These are phyloP conservation scores for Colletotrichum camelliae DNA, from an alignment of 2,329 filamentous ascomycete species.

Conservation along the genomic window DNA sequence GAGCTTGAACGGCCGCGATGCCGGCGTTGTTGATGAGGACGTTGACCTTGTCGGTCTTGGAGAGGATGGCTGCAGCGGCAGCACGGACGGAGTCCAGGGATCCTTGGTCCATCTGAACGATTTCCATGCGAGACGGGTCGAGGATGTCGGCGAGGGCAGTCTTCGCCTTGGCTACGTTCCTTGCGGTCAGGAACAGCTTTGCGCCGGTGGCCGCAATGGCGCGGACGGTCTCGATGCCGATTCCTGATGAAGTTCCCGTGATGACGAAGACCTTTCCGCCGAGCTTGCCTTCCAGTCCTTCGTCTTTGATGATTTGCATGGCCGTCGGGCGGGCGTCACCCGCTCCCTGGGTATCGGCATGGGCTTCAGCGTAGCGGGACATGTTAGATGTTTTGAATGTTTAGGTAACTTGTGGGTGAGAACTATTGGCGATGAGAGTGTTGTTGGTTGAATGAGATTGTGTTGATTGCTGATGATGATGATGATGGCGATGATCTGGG, in stretches of 20 bases:
- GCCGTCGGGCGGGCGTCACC: constrained; percentile 37
- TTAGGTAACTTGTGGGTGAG: background rate
- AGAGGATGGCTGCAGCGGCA: constrained; percentile 35
- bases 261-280: constrained; percentile 40
- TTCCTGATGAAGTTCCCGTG: constrained; percentile 41
- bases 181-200: constrained; percentile 38
- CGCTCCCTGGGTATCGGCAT: constrained; percentile 26
- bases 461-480: background rate
- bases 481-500: background rate
- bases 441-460: background rate
- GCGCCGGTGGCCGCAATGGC: constrained; percentile 42
- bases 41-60: constrained; percentile 37
- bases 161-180: constrained; percentile 38
- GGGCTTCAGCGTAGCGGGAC: constrained; percentile 24
- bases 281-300: constrained; percentile 28
- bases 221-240: constrained; percentile 43
- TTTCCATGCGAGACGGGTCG: background rate
- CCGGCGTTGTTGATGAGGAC: constrained; percentile 50
- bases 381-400: background rate
- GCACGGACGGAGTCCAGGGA: constrained; percentile 25
- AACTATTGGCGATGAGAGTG: rapidly evolving
- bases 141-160: constrained; percentile 27
- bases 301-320: constrained; percentile 37
- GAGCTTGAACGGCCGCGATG: constrained; percentile 36
- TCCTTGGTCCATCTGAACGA: background rate